These are phyloP conservation scores for Coprinopsis strossmayeri DNA, from an alignment of 768 basidiomycete genomes.

Conservation along the genomic window DNA sequence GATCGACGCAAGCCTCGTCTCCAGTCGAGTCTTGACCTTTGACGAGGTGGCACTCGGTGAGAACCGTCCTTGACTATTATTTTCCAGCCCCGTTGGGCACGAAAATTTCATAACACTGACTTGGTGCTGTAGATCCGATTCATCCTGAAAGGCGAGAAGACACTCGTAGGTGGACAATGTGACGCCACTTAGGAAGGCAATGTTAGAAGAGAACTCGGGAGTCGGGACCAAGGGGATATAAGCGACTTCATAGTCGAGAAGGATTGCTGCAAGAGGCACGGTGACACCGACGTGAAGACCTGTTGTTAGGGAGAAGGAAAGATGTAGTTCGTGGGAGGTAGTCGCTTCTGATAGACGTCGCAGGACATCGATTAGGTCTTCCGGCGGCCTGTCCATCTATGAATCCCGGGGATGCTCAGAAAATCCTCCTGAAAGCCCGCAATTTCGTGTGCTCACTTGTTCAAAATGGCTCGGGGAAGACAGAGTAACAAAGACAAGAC, in stretches of 20 bases:
- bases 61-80: not conserved
- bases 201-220: not conserved
- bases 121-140: not conserved
- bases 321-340: not conserved
- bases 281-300: not conserved
- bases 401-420: too few relatives aligned
- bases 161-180: slow-evolving; percentile 3
- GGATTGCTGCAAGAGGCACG: slow-evolving; percentile 2
- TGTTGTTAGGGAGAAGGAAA: not conserved
- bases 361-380: too few relatives aligned
- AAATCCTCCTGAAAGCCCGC: too few relatives aligned
- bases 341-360: too few relatives aligned
- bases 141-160: not conserved
- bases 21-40: not conserved
- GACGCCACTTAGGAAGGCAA: not conserved
- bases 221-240: not conserved
- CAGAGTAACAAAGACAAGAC: not conserved
- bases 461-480: not conserved
- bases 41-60: not conserved
- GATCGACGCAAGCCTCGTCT: not conserved
- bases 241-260: slow-evolving; percentile 4
- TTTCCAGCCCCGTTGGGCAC: not conserved
- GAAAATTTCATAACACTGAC: slow-evolving; percentile 5
- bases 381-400: too few relatives aligned
- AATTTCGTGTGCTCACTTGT: not conserved